These are phyloP conservation scores for Quercus lobata DNA, from an alignment of 331 rosid genomes.

Conservation along the genomic window DNA sequence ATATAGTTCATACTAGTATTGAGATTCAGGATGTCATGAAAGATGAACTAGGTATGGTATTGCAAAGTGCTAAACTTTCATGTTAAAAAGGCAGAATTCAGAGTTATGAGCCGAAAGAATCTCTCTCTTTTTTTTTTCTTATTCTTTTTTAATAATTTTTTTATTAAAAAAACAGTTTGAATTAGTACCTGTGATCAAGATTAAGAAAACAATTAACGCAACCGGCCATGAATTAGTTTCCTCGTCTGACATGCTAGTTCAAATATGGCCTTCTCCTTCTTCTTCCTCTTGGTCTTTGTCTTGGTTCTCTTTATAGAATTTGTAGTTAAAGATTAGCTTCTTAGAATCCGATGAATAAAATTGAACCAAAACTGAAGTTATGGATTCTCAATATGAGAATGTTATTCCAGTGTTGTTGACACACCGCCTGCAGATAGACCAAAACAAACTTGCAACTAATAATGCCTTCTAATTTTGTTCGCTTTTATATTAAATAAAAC, in stretches of 20 bases:
- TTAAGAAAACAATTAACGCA: constrained; percentile 31
- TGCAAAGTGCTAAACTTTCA: no score
- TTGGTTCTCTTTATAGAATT: constrained; percentile 10
- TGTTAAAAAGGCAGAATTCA: neutral
- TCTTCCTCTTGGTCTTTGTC: constrained; percentile 4
- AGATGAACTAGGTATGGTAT: neutral
- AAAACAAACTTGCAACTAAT: constrained; percentile 13
- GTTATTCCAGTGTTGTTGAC: constrained; percentile 23
- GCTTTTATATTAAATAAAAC: no score
- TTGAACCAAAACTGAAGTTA: neutral
- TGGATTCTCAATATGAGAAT: constrained; percentile 3
- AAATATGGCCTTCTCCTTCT: neutral
- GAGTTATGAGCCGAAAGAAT: neutral
- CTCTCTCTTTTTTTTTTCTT: no score
- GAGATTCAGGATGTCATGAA: neutral
- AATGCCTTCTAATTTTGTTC: neutral
- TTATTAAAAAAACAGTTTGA: neutral
- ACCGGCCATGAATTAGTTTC: constrained; percentile 34
- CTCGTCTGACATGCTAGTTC: constrained; percentile 44
- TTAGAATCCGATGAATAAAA: constrained; percentile 15
- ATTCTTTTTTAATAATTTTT: no score
- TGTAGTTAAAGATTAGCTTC: neutral
- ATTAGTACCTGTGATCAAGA: constrained; percentile 54
- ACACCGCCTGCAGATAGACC: constrained; percentile 8
- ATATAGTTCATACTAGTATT: no score